Conservation (phyloP, 257 asterid species). For the Fraxinus anomala region DNA sequence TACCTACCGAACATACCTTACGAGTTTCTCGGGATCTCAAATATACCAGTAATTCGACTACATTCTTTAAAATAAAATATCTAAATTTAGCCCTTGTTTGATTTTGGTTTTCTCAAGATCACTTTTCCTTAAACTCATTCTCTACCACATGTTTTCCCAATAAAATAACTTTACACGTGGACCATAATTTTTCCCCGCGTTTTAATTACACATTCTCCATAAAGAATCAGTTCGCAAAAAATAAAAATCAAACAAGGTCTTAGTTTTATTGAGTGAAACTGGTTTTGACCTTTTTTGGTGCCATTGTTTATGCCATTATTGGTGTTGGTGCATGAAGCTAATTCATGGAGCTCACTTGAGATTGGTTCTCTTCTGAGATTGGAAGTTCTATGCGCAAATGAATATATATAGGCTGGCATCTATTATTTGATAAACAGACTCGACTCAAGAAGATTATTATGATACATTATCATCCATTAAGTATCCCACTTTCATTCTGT, state of each 20-base stretch:
- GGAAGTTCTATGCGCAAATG: neutral
- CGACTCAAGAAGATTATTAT: neutral
- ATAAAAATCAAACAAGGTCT: no score
- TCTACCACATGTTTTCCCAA: no score
- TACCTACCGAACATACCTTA: neutral
- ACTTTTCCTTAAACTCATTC: no score
- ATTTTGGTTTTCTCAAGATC: no score
- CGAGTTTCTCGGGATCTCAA: constrained; percentile 5
- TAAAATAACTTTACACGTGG: no score
- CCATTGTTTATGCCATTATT: neutral
- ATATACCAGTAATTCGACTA: constrained; percentile 10
- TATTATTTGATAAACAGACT: neutral
- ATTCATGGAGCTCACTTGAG: neutral
- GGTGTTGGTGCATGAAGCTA: neutral
- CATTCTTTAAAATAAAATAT: neutral
- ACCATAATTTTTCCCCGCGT: no score
- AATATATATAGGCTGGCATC: neutral
- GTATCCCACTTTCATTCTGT: neutral
- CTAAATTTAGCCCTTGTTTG: no score
- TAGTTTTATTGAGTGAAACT: neutral
- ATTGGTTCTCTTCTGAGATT: neutral
- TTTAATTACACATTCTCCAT: no score
- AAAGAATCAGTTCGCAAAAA: no score
- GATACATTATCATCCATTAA: neutral
- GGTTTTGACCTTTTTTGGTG: neutral